A percentile compares a stretch with the other conserved stretches of the same genome.
phyloP scores from a whole-genome alignment of 1,284 basidiomycete species.

The Pseudozyma pruni region DNA sequence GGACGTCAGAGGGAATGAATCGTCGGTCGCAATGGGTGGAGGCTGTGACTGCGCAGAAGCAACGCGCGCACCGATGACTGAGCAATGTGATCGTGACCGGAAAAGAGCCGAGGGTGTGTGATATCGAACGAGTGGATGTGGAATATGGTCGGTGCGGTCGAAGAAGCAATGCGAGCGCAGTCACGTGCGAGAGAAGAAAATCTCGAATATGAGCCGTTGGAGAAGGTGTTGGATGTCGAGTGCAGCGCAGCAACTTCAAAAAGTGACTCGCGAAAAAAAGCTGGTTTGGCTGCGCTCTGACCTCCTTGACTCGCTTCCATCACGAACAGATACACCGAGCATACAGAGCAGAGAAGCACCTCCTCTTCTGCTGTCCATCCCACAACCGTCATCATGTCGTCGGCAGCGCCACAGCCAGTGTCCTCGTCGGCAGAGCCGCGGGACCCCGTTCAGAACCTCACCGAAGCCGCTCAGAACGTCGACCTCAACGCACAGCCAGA shows the following conservation, averaged over 20 bases:
- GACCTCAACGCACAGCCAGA: constrained; percentile 36
- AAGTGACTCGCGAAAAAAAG: constrained; percentile 10
- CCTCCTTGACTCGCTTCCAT: constrained; percentile 2
- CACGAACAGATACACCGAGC: constrained; percentile 5
- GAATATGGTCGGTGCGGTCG: constrained; percentile 12
- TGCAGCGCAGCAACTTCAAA: constrained; percentile 12
- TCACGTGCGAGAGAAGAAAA: constrained; percentile 25
- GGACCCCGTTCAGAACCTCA: constrained; percentile 47
- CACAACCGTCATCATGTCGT: constrained; percentile 30
- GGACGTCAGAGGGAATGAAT: not conserved
- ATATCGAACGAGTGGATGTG: not conserved
- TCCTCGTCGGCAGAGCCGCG: constrained; percentile 48
- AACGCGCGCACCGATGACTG: constrained; percentile 1
- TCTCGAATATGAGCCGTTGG: not conserved
- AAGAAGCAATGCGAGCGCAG: not conserved
- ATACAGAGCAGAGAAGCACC: not conserved
- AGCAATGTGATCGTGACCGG: not conserved
- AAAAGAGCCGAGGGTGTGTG: not conserved
- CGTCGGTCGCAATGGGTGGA: not conserved
- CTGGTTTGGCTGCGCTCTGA: constrained; percentile 9
- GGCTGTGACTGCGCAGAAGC: not conserved
- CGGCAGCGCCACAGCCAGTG: constrained; percentile 50
- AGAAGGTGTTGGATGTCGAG: constrained; percentile 8
- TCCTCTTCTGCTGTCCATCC: constrained; percentile 1
- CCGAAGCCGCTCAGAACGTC: constrained; percentile 47